Evolutionary conservation across 495 filamentous ascomycete genomes (phyloP).

Genomic region (Tetracladium setigerum): DNA sequence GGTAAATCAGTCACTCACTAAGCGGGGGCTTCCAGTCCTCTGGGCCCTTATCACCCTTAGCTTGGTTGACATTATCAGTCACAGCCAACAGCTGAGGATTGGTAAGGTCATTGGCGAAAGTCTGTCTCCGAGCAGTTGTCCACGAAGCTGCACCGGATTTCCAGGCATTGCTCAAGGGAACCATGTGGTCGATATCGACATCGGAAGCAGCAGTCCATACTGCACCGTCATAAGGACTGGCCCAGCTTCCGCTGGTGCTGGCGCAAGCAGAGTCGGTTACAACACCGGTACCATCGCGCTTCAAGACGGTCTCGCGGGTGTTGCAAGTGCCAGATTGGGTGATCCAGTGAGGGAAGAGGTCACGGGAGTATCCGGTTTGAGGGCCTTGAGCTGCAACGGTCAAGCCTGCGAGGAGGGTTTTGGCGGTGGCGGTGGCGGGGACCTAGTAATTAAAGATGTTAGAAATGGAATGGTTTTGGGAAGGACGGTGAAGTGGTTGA

Average conservation of each 20-base stretch:
- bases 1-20: too few species aligned
- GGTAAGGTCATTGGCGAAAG: conserved; percentile 65
- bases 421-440: conserved; percentile 44
- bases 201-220: conserved; percentile 59
- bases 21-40: conserved; percentile 69
- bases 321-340: conserved; percentile 55
- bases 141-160: conserved; percentile 45
- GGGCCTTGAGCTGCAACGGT: conserved; percentile 45
- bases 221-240: conserved; percentile 58
- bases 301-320: conserved; percentile 56
- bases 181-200: conserved; percentile 70
- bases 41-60: conserved; percentile 60
- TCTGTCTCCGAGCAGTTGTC: conserved; percentile 54
- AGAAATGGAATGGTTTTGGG: conserved; percentile 16
- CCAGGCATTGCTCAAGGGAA: conserved; percentile 70
- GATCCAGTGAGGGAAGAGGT: conserved; percentile 62
- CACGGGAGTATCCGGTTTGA: conserved; percentile 48
- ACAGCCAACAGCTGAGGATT: conserved; percentile 68
- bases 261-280: conserved; percentile 41
- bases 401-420: conserved; percentile 44
- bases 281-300: conserved; percentile 58
- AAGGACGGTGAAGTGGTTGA: neutral
- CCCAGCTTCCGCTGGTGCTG: conserved; percentile 53
- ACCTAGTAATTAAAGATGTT: conserved; percentile 51
- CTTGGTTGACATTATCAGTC: conserved; percentile 64